Conservation (phyloP, 1,284 basidiomycete genomes). For the Abortiporus biennis region DNA sequence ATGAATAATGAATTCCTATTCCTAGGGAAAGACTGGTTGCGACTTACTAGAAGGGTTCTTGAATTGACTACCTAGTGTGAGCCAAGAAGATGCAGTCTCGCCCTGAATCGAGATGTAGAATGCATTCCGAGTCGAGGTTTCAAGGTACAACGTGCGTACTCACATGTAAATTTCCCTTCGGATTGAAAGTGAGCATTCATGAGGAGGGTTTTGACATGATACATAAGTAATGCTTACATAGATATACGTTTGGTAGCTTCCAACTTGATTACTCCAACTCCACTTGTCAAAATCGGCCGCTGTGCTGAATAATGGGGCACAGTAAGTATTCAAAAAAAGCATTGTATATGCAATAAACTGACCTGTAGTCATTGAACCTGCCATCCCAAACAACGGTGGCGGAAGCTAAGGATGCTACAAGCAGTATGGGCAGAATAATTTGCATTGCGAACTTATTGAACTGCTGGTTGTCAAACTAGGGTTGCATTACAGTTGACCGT, state of each 20-base stretch:
- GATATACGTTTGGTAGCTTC: constrained; percentile 22
- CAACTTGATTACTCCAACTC: constrained; percentile 23
- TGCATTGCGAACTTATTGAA: too few species aligned
- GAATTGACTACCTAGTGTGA: constrained; percentile 19
- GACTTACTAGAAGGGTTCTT: constrained; percentile 20
- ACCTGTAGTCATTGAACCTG: constrained; percentile 21
- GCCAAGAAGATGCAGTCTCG: constrained; percentile 20
- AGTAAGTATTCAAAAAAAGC: too few species aligned
- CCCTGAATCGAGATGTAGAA: constrained; percentile 15
- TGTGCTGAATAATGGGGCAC: constrained; percentile 10
- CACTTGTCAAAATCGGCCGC: constrained; percentile 20
- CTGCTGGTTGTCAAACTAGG: too few species aligned
- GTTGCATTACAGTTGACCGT: too few species aligned
- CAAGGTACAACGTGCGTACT: not conserved
- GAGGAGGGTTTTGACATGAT: not conserved
- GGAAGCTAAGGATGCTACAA: constrained; percentile 9
- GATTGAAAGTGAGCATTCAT: not conserved
- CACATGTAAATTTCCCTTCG: constrained; percentile 18
- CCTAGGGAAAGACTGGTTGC: not conserved
- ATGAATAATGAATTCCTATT: not conserved
- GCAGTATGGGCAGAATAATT: constrained; percentile 8
- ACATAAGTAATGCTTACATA: constrained; percentile 14
- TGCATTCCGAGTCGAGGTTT: not conserved
- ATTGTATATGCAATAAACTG: constrained; percentile 3
- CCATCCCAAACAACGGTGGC: constrained; percentile 22